Evolutionary conservation across 2,329 filamentous ascomycete species (phyloP).

Genomic region (Alternaria sp.): DNA sequence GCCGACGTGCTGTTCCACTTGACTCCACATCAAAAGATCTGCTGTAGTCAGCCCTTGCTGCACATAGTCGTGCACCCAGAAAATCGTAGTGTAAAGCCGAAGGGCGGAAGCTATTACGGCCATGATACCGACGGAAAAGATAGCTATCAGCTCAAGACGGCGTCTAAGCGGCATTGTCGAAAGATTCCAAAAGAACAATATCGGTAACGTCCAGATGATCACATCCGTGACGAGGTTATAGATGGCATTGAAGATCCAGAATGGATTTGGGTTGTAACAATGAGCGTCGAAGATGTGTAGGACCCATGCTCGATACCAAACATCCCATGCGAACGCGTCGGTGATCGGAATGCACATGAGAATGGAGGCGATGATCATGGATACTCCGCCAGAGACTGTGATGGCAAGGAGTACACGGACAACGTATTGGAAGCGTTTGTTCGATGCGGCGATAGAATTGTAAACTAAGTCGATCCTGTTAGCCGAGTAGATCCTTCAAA

Average conservation of each 20-base stretch:
- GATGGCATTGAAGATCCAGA: slow-evolving; percentile 47
- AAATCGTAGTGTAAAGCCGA: slow-evolving; percentile 31
- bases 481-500: neutral
- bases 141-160: slow-evolving; percentile 56
- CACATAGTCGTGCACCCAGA: slow-evolving; percentile 33
- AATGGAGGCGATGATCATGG: slow-evolving; percentile 37
- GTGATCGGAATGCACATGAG: slow-evolving; percentile 36
- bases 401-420: slow-evolving; percentile 31
- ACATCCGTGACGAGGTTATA: slow-evolving; percentile 52
- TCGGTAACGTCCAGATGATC: slow-evolving; percentile 53
- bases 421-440: slow-evolving; percentile 32
- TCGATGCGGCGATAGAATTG: slow-evolving; percentile 35
- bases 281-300: slow-evolving; percentile 23
- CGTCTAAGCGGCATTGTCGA: slow-evolving; percentile 53
- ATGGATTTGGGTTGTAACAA: slow-evolving; percentile 33
- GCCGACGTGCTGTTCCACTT: slow-evolving; percentile 41
- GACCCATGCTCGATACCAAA: slow-evolving; percentile 24
- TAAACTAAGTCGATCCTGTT: slow-evolving; percentile 30
- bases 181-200: slow-evolving; percentile 54
- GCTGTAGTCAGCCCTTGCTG: slow-evolving; percentile 21
- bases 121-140: slow-evolving; percentile 42
- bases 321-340: slow-evolving; percentile 34
- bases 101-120: slow-evolving; percentile 40
- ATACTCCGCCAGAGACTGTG: slow-evolving; percentile 27
- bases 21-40: slow-evolving; percentile 39